phyloP scores from a whole-genome alignment of 2,329 filamentous ascomycete species.

The Rhexocercosporidium sp. region DNA sequence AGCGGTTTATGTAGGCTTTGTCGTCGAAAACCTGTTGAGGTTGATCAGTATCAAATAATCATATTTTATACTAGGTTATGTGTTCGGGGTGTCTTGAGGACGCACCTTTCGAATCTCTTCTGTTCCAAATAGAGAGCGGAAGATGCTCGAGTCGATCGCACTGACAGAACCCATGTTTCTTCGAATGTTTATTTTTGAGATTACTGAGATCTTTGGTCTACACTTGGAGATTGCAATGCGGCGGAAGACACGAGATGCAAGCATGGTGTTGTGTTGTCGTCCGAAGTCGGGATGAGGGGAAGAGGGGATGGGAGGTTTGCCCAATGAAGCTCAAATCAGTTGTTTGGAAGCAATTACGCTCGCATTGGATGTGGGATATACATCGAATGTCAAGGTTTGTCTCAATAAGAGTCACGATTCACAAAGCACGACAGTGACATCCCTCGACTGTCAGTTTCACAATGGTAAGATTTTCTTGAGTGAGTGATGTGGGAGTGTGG shows the following conservation, averaged over 20 bases:
- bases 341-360: not conserved
- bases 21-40: slow-evolving; percentile 52
- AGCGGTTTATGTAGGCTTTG: slow-evolving; percentile 52
- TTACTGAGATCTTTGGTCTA: not conserved
- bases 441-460: not conserved
- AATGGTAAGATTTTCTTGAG: not conserved
- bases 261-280: slow-evolving; percentile 7
- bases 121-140: slow-evolving; percentile 56
- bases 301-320: not conserved
- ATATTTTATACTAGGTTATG: no score
- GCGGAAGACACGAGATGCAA: slow-evolving; percentile 12
- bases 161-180: slow-evolving; percentile 39
- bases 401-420: not conserved
- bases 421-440: not conserved
- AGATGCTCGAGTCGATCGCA: slow-evolving; percentile 54
- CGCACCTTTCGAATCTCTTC: slow-evolving; percentile 52
- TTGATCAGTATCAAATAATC: not conserved
- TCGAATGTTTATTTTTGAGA: not conserved
- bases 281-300: slow-evolving; percentile 11
- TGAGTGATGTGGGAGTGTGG: slow-evolving; percentile 16
- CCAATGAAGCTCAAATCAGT: not conserved
- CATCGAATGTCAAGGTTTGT: not conserved
- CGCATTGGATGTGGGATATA: not conserved
- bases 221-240: not conserved
- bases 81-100: not conserved